Base-by-base conservation (phyloP, 768 basidiomycete species). In the Kwoniella botswanensis region DNA sequence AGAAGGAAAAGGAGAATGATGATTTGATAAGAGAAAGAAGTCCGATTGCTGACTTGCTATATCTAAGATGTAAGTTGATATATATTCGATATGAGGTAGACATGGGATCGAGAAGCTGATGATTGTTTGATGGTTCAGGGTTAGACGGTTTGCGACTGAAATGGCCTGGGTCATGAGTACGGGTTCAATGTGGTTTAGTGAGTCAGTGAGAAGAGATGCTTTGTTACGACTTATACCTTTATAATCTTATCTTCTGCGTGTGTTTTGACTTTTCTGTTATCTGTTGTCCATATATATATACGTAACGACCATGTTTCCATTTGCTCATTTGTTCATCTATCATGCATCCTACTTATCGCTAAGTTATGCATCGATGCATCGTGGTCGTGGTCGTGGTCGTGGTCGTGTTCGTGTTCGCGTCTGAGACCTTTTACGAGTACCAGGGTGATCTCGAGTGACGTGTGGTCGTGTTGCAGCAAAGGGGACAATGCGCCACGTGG, bases 1-100 rank as follows among this genome's bases (percentile, higher is more conserved):
- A 35, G 52, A 67, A 29, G 17, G 41, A 4, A 43, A 56, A 22
- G n/a, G 24, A 60, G 44, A 61, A 55, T 9, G 76, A 67, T 22
- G 72, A 90, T 82, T 67, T 79, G 66, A 56, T 72, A 6, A 72
- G 77, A 58, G 77, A 84, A 58, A 65, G 85, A 65, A 94, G 93
- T 66, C 94, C 95, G 6, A 94, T 98, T 35, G 92, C 94, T 22
- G 96, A 98, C 82, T 87, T 98, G 73, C 86, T 98, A n/a, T 98
- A 98, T 82, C 90, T 95, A 88, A 89, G 96, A 60, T 98, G 96
- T 83, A 65, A 77, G 82, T 79, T 42, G 0, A 13, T 10, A 17
- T 52, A 15, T 61, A 24, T 17, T 53, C 59, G 43, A 9, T 18
- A 22, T 11, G 18, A 10, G 15, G 46, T 17, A 50, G n/a, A 9